phyloP scores from a whole-genome alignment of 2,329 filamentous ascomycete genomes.

The Nothopassalora personata region DNA sequence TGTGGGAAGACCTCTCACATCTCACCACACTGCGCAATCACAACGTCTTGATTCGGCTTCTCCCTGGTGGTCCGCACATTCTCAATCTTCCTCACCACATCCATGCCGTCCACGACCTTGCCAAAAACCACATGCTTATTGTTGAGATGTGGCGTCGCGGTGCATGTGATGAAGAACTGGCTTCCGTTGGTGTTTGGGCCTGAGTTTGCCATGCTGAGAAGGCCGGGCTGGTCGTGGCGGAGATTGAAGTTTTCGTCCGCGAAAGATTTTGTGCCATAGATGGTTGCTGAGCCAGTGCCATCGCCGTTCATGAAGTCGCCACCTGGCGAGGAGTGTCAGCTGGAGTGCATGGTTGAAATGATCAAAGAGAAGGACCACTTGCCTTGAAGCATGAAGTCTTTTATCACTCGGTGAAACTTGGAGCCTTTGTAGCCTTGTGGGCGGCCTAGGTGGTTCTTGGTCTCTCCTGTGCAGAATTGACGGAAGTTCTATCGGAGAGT shows the following conservation, averaged over 20 bases:
- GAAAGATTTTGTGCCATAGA: slow-evolving; percentile 81
- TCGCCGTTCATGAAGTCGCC: slow-evolving; percentile 59
- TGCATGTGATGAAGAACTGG: slow-evolving; percentile 96
- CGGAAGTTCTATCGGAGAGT: slow-evolving; percentile 64
- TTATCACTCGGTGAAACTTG: slow-evolving; percentile 93
- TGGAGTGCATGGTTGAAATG: neutral
- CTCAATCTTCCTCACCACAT: slow-evolving; percentile 89
- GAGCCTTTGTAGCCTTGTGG: slow-evolving; percentile 91
- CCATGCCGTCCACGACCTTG: slow-evolving; percentile 81
- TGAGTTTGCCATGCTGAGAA: slow-evolving; percentile 92
- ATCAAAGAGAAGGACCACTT: neutral
- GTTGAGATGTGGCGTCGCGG: slow-evolving; percentile 79
- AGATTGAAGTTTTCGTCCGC: slow-evolving; percentile 83
- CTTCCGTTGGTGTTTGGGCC: slow-evolving; percentile 89
- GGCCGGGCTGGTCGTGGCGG: slow-evolving; percentile 71
- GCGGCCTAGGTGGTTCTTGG: slow-evolving; percentile 67
- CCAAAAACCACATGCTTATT: slow-evolving; percentile 95
- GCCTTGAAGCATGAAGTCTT: slow-evolving; percentile 95
- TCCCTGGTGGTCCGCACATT: slow-evolving; percentile 81
- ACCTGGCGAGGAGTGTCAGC: neutral
- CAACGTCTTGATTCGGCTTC: slow-evolving; percentile 77
- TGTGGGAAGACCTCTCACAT: slow-evolving; percentile 54
- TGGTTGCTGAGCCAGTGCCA: slow-evolving; percentile 77
- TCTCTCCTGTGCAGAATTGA: slow-evolving; percentile 93
- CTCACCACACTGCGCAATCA: slow-evolving; percentile 83